Evolutionary conservation across 805 yeast genomes (phyloP), one percentile per base, ranked within the genome.

Genomic region (Metschnikowia peoriensis): DNA sequence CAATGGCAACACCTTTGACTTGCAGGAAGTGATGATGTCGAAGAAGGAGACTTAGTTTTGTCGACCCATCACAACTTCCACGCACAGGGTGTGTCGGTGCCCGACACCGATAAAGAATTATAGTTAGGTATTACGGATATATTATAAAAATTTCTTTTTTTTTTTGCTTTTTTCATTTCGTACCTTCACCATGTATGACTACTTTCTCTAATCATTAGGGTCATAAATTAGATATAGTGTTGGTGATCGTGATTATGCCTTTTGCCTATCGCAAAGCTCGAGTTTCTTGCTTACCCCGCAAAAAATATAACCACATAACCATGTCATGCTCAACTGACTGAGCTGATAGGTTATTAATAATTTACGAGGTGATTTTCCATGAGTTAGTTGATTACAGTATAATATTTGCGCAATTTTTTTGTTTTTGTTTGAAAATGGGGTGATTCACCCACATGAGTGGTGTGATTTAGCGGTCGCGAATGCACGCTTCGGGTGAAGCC

Each of bases 1-100:
- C 41, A 73, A 75, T 46, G 71, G 68, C 46, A 75, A 83, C 60
- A 83, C 86, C 16, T 82, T 73, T 61, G 77, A 70, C 47, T 67
- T 75, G 59, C 87, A 82, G 70, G 76, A 76, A 59, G 68, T 72
- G 54, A 68, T 69, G 61, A 64, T 77, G 68, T 73, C 69, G 47
- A 57, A 59, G 60, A 75, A 74, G 65, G 70, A 68, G 52, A 55
- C 53, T 17, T 58, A 49, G 41, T 10, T 14, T 11, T 15, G 38
- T n/a, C 11, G 37, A 28, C 39, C 17, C 28, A 17, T 11, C 12
- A 7, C 22, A 22, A 22, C 22, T 22, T 22, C 22, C 22, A 22
- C 22, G 22, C 4, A 22, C 8, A n/a, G 42, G 46, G 47, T 41
- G 29, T n/a, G 49, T 38, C 46, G 43, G 22, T 38, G 40, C 14